Base-by-base conservation (phyloP, 352 stramenopile genomes). In the Pythium apleroticum region DNA sequence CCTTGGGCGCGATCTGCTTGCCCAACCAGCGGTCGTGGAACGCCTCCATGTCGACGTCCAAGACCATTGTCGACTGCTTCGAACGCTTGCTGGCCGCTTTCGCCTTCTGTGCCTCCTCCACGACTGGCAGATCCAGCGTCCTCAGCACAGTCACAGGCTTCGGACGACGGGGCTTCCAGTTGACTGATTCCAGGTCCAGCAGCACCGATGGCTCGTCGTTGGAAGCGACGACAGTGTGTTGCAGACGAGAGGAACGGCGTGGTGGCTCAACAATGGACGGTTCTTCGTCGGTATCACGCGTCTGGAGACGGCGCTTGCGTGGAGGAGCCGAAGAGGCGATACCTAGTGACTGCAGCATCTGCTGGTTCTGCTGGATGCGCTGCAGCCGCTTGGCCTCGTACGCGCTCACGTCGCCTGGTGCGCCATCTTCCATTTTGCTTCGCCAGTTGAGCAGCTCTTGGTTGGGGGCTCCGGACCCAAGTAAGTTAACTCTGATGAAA, bases 351-450 rank as follows among this genome's bases (percentile, higher is more conserved):
- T 72, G 63, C 43, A 90, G 52, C 56, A 69, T 63, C 24, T 65
- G 66, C 52, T 77, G 74, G 72, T 90, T 90, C 46, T 72, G 61
- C 53, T 75, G 67, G 24, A 90, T 76, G 63, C 79, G 81, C 61
- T 75, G 76, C 63, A 66, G 61, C 1, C 81, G 77, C 73, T 89
- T 90, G 56, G 74, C 68, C 43, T 90, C 81, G 68, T 90, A 90
- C 31, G 68, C 79, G 52, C 71, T 75, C 30, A 85, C 57, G 37
- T 30, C 60, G 27, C 27, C n/a, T 24, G 27, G 37, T 11, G 52
- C 56, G 37, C 22, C 54, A 12, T n/a, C 35, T 25, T 30, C 54
- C n/a, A 48, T 46, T 45, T 28, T 48, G 20, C 41, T 19, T 30
- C 7, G 22, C n/a, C 15, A 12, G 25, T 31, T n/a, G n/a, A n/a